Base-by-base conservation (phyloP, 257 asterid species). In the Forsythia suspensa region DNA sequence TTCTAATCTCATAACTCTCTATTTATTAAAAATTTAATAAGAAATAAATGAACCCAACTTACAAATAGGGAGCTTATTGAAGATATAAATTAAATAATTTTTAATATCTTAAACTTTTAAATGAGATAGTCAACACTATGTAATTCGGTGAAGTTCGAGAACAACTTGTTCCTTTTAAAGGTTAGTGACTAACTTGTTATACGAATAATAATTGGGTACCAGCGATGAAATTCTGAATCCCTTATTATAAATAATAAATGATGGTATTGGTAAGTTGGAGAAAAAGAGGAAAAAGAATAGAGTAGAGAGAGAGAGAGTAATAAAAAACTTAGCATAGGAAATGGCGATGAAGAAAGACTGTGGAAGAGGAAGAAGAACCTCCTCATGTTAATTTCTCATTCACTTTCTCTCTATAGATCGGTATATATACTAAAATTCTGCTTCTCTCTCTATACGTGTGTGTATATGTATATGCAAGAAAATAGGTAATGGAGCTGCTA, bases 321-420 rank as follows among this genome's bases (percentile, higher is more conserved):
- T 76, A 74, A 84, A 69, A 74, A 72, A 77, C 76, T 74, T 72
- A 73, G 79, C 96, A 90, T 86, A 89, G 98, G 90, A 92, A 90
- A 92, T 88, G 92, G 94, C 88, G 92, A 89, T 81, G 87, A 83
- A 79, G 78, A 77, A 67, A 82, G 83, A 79, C 39, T 8, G 8
- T 40, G 74, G 55, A 76, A 76, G 90, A 77, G 82, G 87, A 75
- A 80, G 84, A 79, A 81, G 84, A 82, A 77, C 80, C 55, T 70
- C 75, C 86, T 80, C 70, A 63, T 83, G 71, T 29, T 29, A 29
- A 29, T 81, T 75, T 73, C 74, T 77, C 81, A 76, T 76, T 21
- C 82, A 81, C 81, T 36, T 81, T 84, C 86, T 81, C 88, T 88
- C 80, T 88, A 86, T 87, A 90, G 95, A 94, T 90, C 95, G 87